Percentiles rank a stretch among this genome's conserved stretches.
phyloP scores from a whole-genome alignment of 768 basidiomycete genomes.

The Leccinum subgranulosum region DNA sequence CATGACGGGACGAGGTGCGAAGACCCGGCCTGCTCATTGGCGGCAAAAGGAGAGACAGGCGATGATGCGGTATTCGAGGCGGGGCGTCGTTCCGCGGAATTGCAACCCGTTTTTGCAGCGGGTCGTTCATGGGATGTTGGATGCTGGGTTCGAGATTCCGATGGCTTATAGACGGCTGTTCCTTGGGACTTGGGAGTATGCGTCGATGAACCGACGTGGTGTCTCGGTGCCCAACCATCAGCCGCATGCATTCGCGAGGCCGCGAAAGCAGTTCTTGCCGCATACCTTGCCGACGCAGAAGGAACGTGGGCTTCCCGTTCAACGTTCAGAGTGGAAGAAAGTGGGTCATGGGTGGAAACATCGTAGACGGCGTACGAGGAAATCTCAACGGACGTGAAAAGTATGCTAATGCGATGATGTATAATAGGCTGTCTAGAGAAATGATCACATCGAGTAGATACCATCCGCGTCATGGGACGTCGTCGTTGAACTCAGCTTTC shows the following conservation, averaged over 20 bases:
- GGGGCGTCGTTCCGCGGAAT: slow-evolving; percentile 22
- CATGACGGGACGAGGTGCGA: slow-evolving; percentile 16
- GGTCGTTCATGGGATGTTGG: slow-evolving; percentile 38
- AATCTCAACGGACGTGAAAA: slow-evolving; percentile 23
- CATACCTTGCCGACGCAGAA: slow-evolving; percentile 28
- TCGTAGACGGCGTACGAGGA: slow-evolving; percentile 8
- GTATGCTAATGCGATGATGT: slow-evolving; percentile 20
- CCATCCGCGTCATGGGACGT: slow-evolving; percentile 5
- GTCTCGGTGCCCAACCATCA: slow-evolving; percentile 18
- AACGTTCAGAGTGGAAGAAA: slow-evolving; percentile 25
- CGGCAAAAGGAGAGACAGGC: slow-evolving; percentile 29
- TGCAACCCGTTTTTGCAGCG: slow-evolving; percentile 37
- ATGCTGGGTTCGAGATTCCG: slow-evolving; percentile 40
- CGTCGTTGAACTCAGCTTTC: slow-evolving; percentile 17
- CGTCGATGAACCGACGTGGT: slow-evolving; percentile 15
- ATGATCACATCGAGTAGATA: slow-evolving; percentile 7
- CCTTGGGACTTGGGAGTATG: slow-evolving; percentile 32
- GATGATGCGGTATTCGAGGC: slow-evolving; percentile 24
- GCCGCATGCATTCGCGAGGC: slow-evolving; percentile 26
- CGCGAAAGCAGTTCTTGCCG: slow-evolving; percentile 20
- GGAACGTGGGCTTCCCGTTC: slow-evolving; percentile 35
- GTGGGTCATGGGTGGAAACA: slow-evolving; percentile 17
- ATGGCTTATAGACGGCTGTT: slow-evolving; percentile 38
- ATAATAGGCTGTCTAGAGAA: slow-evolving; percentile 17
- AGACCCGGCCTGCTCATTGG: slow-evolving; percentile 26